Conservation (phyloP, 805 yeast species). For the Henningerozyma blattae region DNA sequence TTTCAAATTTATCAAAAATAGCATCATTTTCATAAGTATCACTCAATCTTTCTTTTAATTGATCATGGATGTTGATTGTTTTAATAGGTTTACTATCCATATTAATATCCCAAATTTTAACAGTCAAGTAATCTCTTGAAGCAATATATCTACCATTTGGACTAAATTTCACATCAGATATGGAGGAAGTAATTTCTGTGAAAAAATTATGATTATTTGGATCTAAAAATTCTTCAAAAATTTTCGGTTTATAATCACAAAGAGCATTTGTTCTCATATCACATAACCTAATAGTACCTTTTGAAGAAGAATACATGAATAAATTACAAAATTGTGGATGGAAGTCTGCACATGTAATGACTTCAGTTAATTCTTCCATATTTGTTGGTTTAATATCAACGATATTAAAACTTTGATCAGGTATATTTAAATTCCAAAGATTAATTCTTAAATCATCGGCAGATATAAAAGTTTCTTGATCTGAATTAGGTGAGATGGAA, state of each 20-base stretch:
- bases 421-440: constrained; percentile 87
- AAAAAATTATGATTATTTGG: constrained; percentile 90
- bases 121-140: constrained; percentile 94
- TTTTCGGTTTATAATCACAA: constrained; percentile 79
- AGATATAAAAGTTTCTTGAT: constrained; percentile 87
- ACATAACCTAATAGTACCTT: constrained; percentile 88
- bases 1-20: constrained; percentile 96
- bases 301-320: constrained; percentile 90
- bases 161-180: constrained; percentile 86
- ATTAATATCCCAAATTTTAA: constrained; percentile 94
- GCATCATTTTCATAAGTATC: constrained; percentile 98
- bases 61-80: constrained; percentile 92
- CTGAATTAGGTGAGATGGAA: constrained; percentile 87
- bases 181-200: constrained; percentile 91
- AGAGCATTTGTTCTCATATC: constrained; percentile 95
- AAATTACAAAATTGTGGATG: constrained; percentile 88
- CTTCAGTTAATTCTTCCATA: constrained; percentile 98
- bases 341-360: constrained; percentile 91
- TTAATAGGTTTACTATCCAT: constrained; percentile 94
- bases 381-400: constrained; percentile 96
- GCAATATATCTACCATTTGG: constrained; percentile 90
- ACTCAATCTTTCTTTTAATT: constrained; percentile 81
- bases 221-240: constrained; percentile 87
- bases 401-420: constrained; percentile 91
- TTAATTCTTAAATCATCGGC: constrained; percentile 93